phyloP scores from a whole-genome alignment of 176 grass and related monocot species.

The Triticum timopheevii region DNA sequence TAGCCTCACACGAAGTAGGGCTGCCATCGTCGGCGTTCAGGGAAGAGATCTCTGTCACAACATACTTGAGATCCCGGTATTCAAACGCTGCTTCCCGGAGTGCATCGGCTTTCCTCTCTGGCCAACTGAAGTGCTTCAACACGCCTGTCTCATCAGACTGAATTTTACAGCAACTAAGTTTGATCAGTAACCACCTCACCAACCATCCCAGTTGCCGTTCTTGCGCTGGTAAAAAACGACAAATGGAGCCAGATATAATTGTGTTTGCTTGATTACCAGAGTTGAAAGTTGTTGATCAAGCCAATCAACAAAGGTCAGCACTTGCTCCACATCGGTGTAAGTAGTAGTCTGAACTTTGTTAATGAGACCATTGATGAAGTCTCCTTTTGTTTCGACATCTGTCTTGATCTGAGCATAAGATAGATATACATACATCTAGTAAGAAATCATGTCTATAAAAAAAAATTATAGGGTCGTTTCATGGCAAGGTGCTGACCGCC shows the following conservation, averaged over 20 bases:
- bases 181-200: not conserved
- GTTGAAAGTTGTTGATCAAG: conserved; percentile 55
- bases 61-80: conserved; percentile 47
- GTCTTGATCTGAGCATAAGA: conserved; percentile 17
- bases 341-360: conserved; percentile 55
- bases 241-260: not conserved
- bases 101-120: conserved; percentile 61
- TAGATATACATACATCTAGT: not conserved
- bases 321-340: conserved; percentile 49
- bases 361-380: conserved; percentile 74
- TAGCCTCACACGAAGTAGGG: conserved; percentile 38
- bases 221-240: not conserved
- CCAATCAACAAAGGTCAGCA: conserved; percentile 63
- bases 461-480: not conserved
- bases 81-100: conserved; percentile 51
- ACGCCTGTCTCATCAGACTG: conserved; percentile 65
- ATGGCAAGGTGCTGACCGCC: conserved; percentile 44
- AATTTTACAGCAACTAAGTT: not conserved
- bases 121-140: conserved; percentile 70
- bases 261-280: conserved; percentile 34
- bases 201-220: not conserved
- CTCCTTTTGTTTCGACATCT: conserved; percentile 80
- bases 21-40: not conserved
- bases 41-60: conserved; percentile 36
- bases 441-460: too few relatives aligned